Percentiles rank a stretch among this genome's conserved stretches.
Evolutionary conservation across 768 basidiomycete species (phyloP).

Genomic region (Scleroderma citrinum): DNA sequence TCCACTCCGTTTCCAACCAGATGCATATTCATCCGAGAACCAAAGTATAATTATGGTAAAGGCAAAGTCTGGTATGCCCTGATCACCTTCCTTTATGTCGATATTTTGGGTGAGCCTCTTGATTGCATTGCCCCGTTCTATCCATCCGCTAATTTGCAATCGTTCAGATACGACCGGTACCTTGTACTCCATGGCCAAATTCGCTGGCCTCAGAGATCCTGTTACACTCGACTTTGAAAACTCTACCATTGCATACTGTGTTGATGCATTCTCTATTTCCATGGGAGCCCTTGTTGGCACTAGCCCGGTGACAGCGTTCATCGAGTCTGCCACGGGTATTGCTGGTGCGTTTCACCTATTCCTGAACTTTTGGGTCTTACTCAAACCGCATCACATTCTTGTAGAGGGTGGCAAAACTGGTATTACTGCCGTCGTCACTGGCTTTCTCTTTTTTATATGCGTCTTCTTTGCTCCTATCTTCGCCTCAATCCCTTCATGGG

Average conservation of each 20-base stretch:
- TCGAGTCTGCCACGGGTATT: conserved; percentile 81
- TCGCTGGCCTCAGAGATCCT: conserved; percentile 81
- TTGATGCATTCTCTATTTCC: conserved; percentile 75
- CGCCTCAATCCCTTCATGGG: conserved; percentile 82
- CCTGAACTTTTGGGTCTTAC: not conserved
- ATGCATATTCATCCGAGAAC: not conserved
- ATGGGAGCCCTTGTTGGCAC: conserved; percentile 79
- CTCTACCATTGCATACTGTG: conserved; percentile 75
- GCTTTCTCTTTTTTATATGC: conserved; percentile 73
- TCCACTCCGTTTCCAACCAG: not conserved
- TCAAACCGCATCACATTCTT: conserved; percentile 7
- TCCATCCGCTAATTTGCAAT: not conserved
- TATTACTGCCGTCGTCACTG: conserved; percentile 66
- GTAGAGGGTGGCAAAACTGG: conserved; percentile 86
- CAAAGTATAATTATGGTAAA: conserved; percentile 47
- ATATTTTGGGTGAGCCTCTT: conserved; percentile 57
- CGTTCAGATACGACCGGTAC: conserved; percentile 51
- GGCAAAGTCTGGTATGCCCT: conserved; percentile 84
- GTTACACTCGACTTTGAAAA: conserved; percentile 84
- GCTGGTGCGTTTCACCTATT: conserved; percentile 37
- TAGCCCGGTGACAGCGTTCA: conserved; percentile 77
- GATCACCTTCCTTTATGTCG: conserved; percentile 85
- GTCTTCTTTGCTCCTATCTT: conserved; percentile 89
- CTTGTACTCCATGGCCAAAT: conserved; percentile 87
- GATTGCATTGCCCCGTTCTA: not conserved